Base-by-base conservation (phyloP, 352 stramenopile genomes). In the Phytophthora constricta region DNA sequence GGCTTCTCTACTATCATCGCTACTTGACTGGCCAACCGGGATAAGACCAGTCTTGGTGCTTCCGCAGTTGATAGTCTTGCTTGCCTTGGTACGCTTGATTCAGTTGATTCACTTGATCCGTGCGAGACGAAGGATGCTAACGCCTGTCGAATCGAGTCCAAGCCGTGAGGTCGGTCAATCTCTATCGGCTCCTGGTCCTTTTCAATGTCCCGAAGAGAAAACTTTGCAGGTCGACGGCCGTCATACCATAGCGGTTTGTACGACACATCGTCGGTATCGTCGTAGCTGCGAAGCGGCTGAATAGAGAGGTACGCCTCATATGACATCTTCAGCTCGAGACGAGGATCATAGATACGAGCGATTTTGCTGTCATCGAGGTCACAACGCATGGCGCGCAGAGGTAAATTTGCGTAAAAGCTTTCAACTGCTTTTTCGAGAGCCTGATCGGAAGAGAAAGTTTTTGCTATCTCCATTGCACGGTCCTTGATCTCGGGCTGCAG, bases 381-480 rank as follows among this genome's bases (percentile, higher is more conserved):
- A 26, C 74, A 85, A 13, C 58, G 53, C 70, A 82, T 85, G 9
- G 68, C 67, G 31, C 51, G 43, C 19, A 84, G 51, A 10, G 70
- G 73, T 16, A 84, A 23, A n/a, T 80, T 69, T 25, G 66, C 59
- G 53, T 84, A 80, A 43, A 97, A 97, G 42, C 81, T 70, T 16
- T 91, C 56, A 17, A 95, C 70, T 2, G 82, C 83, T 47, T 68
- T 74, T 26, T 87, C 63, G 2, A 96, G 76, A 23, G 86, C 80
- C 66, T 96, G 66, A 60, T 97, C 80, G 3, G 51, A 34, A 16
- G 69, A 65, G 53, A 96, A 93, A 41, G 70, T 65, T 8, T 69
- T 53, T 14, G 79, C 64, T n/a, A 95, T 28, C 41, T 66, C 61
- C n/a, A 74, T 17, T 5, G 75, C 89, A 23, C 60, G 62, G 19